Evolutionary conservation across 2,329 filamentous ascomycete genomes (phyloP).

Genomic region (Teratosphaeriaceae sp.): DNA sequence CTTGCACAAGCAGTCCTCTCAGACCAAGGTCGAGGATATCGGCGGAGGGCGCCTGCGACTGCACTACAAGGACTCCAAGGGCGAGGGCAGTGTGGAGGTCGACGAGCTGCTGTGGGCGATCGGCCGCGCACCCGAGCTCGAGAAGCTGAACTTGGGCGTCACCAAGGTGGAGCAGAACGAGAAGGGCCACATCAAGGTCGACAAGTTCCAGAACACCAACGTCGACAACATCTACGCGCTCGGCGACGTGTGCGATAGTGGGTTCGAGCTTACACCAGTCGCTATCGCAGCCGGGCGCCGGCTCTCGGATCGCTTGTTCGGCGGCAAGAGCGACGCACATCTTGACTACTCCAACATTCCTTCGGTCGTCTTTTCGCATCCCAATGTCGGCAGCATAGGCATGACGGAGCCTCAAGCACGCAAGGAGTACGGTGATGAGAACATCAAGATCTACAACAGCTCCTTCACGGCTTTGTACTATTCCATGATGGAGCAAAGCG

Average conservation of each 20-base stretch:
- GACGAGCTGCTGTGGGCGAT: conserved; percentile 81
- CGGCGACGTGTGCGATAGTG: conserved; percentile 72
- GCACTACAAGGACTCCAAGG: conserved; percentile 61
- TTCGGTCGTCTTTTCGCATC: conserved; percentile 81
- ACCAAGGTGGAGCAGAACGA: conserved; percentile 62
- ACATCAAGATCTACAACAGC: conserved; percentile 74
- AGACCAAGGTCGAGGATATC: conserved; percentile 62
- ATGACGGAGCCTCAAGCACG: conserved; percentile 73
- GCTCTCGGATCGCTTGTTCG: conserved; percentile 73
- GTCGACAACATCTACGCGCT: conserved; percentile 71
- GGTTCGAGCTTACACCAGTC: conserved; percentile 74
- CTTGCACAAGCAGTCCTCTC: conserved; percentile 64
- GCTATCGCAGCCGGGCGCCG: conserved; percentile 79
- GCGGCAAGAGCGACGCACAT: conserved; percentile 54
- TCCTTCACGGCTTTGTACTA: conserved; percentile 84
- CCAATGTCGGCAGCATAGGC: conserved; percentile 74
- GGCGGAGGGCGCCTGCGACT: conserved; percentile 64
- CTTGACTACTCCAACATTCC: conserved; percentile 74
- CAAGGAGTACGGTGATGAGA: conserved; percentile 64
- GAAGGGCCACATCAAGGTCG: conserved; percentile 63
- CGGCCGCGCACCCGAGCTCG: conserved; percentile 66
- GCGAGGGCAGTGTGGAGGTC: conserved; percentile 56
- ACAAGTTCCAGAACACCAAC: conserved; percentile 77
- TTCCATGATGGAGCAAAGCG: conserved; percentile 73
- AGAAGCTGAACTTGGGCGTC: conserved; percentile 64